phyloP scores from a whole-genome alignment of 352 stramenopile species.

The Pythium phragmiticola region DNA sequence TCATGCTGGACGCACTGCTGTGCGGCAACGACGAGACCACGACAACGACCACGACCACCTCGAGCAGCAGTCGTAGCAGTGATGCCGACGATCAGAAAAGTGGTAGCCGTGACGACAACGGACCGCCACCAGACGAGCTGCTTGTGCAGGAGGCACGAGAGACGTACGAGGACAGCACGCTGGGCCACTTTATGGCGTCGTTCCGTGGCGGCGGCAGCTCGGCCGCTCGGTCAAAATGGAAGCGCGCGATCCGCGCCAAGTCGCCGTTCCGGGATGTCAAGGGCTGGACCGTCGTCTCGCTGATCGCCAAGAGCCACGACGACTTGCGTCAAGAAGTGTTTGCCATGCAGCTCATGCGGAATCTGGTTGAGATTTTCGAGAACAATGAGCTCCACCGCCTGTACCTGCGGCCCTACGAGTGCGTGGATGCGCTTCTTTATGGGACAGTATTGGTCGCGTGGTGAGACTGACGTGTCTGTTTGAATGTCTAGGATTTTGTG shows the following conservation, averaged over 20 bases:
- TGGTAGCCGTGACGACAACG: constrained; percentile 14
- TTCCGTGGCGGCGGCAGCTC: constrained; percentile 14
- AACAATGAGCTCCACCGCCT: constrained; percentile 30
- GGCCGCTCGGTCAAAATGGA: constrained; percentile 9
- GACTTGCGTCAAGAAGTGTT: constrained; percentile 43
- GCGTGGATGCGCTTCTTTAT: neutral
- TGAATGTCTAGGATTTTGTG: constrained; percentile 65
- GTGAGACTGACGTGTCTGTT: too few relatives aligned
- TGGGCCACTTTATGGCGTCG: constrained; percentile 16
- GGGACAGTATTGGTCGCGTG: neutral
- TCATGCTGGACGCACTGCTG: constrained; percentile 34
- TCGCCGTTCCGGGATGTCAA: constrained; percentile 27
- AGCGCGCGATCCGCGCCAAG: constrained; percentile 11
- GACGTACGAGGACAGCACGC: constrained; percentile 33
- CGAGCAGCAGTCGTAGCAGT: constrained; percentile 5
- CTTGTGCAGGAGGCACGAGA: constrained; percentile 31
- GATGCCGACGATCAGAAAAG: neutral
- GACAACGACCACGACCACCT: neutral
- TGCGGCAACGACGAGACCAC: constrained; percentile 26
- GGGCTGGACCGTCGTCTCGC: constrained; percentile 35
- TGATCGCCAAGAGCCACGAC: constrained; percentile 48
- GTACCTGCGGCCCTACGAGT: constrained; percentile 38
- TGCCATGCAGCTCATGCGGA: constrained; percentile 36
- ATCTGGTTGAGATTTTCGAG: constrained; percentile 32
- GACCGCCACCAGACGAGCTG: constrained; percentile 19